Conservation (phyloP, 306 rosid species). For the Alnus rubra region DNA sequence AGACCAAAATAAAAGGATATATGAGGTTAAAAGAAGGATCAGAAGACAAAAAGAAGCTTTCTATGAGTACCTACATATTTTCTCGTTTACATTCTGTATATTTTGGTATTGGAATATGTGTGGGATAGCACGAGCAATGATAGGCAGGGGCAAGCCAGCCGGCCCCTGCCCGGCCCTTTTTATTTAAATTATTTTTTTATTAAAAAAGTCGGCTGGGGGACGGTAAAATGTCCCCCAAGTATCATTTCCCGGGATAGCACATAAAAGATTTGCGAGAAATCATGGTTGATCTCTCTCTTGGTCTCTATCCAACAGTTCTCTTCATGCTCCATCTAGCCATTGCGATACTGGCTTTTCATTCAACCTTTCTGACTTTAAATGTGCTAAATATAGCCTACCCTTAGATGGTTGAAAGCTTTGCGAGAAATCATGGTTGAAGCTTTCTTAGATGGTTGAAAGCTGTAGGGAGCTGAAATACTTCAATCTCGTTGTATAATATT, state of each 20-base stretch:
- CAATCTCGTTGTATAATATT: background rate
- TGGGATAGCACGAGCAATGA: background rate
- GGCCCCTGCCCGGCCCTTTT: too few species aligned
- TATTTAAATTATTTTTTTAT: too few species aligned
- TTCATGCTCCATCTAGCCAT: background rate
- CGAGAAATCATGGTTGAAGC: too few species aligned
- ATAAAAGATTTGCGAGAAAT: background rate
- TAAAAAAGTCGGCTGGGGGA: too few species aligned
- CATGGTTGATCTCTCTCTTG: too few species aligned
- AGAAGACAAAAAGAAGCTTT: background rate
- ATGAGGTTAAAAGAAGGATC: background rate
- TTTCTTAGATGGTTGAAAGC: background rate
- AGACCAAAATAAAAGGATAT: background rate
- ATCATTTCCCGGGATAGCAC: background rate
- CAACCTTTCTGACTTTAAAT: background rate
- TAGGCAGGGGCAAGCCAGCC: too few species aligned
- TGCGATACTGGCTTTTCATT: background rate
- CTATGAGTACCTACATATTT: background rate
- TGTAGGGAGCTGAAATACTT: background rate
- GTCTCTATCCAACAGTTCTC: background rate
- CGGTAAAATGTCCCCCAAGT: too few species aligned
- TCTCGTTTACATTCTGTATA: background rate
- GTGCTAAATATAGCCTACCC: background rate
- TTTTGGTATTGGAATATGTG: background rate
- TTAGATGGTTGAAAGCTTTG: background rate